phyloP scores from a whole-genome alignment of 495 filamentous ascomycete genomes.

The Cercophora samala region DNA sequence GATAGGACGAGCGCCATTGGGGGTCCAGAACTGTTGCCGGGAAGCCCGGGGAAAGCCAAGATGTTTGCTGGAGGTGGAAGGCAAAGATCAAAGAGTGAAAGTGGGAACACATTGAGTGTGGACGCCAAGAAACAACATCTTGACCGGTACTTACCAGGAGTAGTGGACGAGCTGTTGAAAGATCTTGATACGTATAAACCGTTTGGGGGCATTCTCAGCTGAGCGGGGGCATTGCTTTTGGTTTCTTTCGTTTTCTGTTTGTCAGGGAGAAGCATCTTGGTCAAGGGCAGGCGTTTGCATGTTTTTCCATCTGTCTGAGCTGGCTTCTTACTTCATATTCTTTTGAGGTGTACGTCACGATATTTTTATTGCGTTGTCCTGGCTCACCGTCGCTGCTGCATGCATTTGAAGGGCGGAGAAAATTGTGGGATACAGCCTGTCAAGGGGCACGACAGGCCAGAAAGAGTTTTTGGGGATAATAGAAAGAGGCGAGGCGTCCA shows the following conservation, averaged over 20 bases:
- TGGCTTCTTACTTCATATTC: background rate
- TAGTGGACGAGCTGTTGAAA: conserved; percentile 87
- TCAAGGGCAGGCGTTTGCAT: background rate
- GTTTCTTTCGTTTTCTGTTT: background rate
- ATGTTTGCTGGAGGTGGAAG: conserved; percentile 40
- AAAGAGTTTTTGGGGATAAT: conserved; percentile 18
- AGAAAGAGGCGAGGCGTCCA: background rate
- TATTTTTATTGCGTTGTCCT: background rate
- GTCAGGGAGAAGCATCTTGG: background rate
- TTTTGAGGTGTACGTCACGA: background rate
- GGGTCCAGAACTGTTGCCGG: conserved; percentile 52
- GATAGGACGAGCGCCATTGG: conserved; percentile 25
- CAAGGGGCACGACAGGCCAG: background rate
- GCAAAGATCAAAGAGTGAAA: conserved; percentile 32
- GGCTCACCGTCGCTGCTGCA: background rate
- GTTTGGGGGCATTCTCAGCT: conserved; percentile 54
- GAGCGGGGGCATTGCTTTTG: conserved; percentile 14
- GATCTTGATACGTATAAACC: conserved; percentile 80
- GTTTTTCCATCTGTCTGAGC: background rate
- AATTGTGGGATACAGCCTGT: background rate
- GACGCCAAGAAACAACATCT: conserved; percentile 85
- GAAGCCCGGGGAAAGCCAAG: conserved; percentile 67
- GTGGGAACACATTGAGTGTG: conserved; percentile 59
- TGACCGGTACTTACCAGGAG: conserved; percentile 70
- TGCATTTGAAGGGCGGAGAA: background rate